A percentile compares a stretch with the other conserved stretches of the same genome.
These are phyloP conservation scores for Linaria vulgaris DNA, from an alignment of 257 asterid species.

Conservation along the genomic window DNA sequence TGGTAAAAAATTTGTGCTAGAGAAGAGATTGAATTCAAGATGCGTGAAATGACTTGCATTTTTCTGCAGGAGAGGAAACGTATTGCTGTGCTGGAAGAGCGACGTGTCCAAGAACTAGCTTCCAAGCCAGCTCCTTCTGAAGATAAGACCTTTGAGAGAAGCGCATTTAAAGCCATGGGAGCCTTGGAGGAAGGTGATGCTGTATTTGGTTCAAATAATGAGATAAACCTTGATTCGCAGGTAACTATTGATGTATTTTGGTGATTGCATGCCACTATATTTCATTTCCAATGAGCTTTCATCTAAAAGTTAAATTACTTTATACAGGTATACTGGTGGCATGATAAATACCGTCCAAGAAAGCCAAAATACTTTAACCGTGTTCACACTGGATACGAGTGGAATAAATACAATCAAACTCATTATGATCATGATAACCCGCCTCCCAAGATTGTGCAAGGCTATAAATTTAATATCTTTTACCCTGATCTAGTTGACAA, in stretches of 20 bases:
- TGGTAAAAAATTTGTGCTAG: no score
- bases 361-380: constrained; percentile 84
- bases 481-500: constrained; percentile 87
- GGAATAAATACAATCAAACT: constrained; percentile 89
- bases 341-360: constrained; percentile 81
- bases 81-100: constrained; percentile 73
- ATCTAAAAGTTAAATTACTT: constrained; percentile 6
- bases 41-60: constrained; percentile 15
- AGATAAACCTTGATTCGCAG: constrained; percentile 78
- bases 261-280: constrained; percentile 5
- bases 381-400: constrained; percentile 84
- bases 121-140: constrained; percentile 57
- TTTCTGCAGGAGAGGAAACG: constrained; percentile 73
- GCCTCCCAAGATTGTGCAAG: constrained; percentile 88
- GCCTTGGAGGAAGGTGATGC: constrained; percentile 92
- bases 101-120: constrained; percentile 75
- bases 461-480: constrained; percentile 85
- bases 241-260: constrained; percentile 32
- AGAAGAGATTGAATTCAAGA: no score
- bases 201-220: constrained; percentile 80
- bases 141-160: constrained; percentile 75
- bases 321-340: constrained; percentile 92
- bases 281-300: background rate
- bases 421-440: constrained; percentile 85
- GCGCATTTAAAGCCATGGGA: constrained; percentile 83